phyloP scores from a whole-genome alignment of 2,329 filamentous ascomycete genomes.

The Pseudocercospora cruenta region DNA sequence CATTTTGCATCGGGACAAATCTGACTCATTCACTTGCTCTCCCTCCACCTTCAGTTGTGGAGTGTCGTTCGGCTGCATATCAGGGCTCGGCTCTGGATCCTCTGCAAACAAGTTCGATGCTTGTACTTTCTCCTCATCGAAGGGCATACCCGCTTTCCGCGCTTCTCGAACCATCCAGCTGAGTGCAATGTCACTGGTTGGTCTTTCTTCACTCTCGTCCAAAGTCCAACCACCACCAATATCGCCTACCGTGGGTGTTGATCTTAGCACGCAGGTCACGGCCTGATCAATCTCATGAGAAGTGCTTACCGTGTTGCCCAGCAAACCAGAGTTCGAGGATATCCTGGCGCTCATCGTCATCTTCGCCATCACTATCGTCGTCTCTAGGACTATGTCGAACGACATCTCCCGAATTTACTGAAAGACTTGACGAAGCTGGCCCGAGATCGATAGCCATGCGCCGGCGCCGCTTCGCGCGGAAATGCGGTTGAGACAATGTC shows the following conservation, averaged over 20 bases:
- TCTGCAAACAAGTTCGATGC: constrained; percentile 19
- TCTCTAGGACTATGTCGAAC: constrained; percentile 11
- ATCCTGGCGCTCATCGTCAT: constrained; percentile 59
- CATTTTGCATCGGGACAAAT: background rate
- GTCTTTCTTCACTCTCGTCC: constrained; percentile 15
- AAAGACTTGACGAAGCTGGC: constrained; percentile 32
- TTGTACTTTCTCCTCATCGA: constrained; percentile 64
- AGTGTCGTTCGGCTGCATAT: background rate
- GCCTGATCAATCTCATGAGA: constrained; percentile 22
- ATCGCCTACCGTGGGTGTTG: background rate
- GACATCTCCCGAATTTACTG: constrained; percentile 23
- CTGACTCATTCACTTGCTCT: background rate
- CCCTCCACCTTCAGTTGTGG: constrained; percentile 16
- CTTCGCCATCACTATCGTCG: constrained; percentile 36
- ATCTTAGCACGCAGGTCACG: background rate
- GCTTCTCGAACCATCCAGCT: constrained; percentile 65
- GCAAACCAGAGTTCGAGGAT: constrained; percentile 82
- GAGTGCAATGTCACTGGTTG: constrained; percentile 21
- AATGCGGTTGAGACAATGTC: background rate
- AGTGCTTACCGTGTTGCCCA: constrained; percentile 54
- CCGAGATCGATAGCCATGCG: constrained; percentile 3
- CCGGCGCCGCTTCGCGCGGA: constrained; percentile 17
- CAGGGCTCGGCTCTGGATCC: background rate
- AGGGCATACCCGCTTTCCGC: constrained; percentile 66
- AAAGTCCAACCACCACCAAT: constrained; percentile 19